Conservation (phyloP, 495 filamentous ascomycete genomes). For the Aspergillus nanangensis region DNA sequence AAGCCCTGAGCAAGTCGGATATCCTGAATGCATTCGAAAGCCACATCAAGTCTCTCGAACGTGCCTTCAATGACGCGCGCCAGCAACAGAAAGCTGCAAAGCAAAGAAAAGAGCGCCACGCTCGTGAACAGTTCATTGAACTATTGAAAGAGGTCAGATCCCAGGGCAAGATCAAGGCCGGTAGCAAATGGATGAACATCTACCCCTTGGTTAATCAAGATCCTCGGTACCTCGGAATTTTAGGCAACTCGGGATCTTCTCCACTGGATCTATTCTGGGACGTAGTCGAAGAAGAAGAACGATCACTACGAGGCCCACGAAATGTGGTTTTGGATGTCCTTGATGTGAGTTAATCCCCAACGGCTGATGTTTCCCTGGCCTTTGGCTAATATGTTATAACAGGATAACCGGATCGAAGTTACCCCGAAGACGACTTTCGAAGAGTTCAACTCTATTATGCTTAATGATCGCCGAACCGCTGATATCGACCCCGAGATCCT, state of each 20-base stretch:
- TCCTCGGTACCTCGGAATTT: conserved; percentile 75
- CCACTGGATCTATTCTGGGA: conserved; percentile 98
- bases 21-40: conserved; percentile 90
- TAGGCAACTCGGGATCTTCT: conserved; percentile 81
- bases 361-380: too few species aligned
- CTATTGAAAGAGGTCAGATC: conserved; percentile 69
- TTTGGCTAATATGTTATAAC: conserved; percentile 26
- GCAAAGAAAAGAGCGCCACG: conserved; percentile 75
- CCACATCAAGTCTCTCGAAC: conserved; percentile 88
- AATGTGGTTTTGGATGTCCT: conserved; percentile 88
- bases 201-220: conserved; percentile 75
- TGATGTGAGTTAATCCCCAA: conserved; percentile 59
- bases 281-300: conserved; percentile 88
- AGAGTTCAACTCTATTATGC: conserved; percentile 74
- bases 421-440: conserved; percentile 79
- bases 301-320: conserved; percentile 69
- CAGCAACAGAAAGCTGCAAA: conserved; percentile 82
- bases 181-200: conserved; percentile 84
- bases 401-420: conserved; percentile 90
- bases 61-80: conserved; percentile 80
- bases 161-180: conserved; percentile 83
- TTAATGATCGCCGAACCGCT: conserved; percentile 78
- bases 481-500: conserved; percentile 74
- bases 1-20: conserved; percentile 80
- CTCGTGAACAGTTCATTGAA: conserved; percentile 71